Conservation (phyloP, 257 asterid genomes). For the Solanum dulcamara region DNA sequence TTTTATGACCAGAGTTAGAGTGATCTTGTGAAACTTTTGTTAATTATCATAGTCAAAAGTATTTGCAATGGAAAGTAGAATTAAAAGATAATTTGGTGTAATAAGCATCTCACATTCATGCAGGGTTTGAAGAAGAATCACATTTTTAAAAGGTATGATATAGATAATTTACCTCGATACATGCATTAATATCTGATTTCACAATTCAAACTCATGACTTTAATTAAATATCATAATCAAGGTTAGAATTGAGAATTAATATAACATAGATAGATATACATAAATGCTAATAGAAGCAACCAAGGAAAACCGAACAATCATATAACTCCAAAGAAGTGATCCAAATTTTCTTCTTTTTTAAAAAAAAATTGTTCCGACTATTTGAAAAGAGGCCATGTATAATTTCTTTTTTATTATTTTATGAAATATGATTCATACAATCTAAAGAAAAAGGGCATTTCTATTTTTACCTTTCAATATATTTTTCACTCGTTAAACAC, state of each 20-base stretch:
- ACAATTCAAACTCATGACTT: neutral
- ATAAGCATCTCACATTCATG: neutral
- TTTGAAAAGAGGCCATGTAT: neutral
- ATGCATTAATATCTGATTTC: neutral
- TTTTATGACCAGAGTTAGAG: neutral
- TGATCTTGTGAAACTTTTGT: neutral
- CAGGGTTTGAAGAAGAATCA: neutral
- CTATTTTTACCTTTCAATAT: neutral
- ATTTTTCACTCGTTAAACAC: neutral
- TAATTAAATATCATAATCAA: neutral
- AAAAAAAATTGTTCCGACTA: neutral
- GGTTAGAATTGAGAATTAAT: neutral
- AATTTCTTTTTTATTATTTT: neutral
- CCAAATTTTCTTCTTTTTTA: neutral
- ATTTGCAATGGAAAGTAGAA: neutral
- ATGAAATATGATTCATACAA: neutral
- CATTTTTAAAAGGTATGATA: neutral
- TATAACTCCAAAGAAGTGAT: neutral
- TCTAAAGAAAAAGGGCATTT: neutral
- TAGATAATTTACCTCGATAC: neutral
- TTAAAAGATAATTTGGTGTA: neutral
- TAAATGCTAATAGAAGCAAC: neutral
- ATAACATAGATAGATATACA: neutral
- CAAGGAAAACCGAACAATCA: neutral
- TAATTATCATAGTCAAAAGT: neutral